Percentiles rank a stretch among this genome's conserved stretches.
Evolutionary conservation across 2,329 filamentous ascomycete species (phyloP).

Genomic region (Aspergillus thermomutatus): DNA sequence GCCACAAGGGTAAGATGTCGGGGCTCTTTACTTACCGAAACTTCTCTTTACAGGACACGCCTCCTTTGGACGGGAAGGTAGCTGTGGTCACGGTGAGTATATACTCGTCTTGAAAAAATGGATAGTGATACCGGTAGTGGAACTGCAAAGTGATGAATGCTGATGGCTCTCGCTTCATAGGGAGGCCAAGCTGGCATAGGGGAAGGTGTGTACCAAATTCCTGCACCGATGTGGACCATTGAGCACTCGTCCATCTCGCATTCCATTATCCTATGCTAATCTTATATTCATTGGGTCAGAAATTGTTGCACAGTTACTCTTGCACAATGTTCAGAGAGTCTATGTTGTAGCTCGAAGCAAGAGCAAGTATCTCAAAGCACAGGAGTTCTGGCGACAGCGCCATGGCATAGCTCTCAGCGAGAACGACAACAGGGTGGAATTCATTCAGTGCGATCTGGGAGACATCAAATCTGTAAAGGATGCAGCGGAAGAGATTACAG

Average conservation of each 20-base stretch:
- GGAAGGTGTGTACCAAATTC: conserved; percentile 11
- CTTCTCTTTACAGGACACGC: conserved; percentile 26
- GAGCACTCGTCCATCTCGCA: not conserved
- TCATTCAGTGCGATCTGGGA: conserved; percentile 29
- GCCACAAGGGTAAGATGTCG: conserved; percentile 15
- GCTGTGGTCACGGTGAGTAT: conserved; percentile 28
- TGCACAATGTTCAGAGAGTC: conserved; percentile 27
- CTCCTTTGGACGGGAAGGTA: conserved; percentile 24
- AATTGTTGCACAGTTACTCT: conserved; percentile 28
- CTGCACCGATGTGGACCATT: not conserved
- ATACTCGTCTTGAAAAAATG: not conserved
- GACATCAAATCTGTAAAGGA: conserved; percentile 23
- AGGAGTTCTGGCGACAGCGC: conserved; percentile 20
- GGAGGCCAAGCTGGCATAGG: conserved; percentile 32
- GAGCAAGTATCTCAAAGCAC: conserved; percentile 20
- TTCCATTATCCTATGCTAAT: not conserved
- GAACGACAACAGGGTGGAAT: conserved; percentile 17
- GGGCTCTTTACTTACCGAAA: conserved; percentile 25
- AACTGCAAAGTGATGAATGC: not conserved
- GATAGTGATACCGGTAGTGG: not conserved
- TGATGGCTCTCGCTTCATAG: conserved; percentile 1
- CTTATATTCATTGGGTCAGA: conserved; percentile 12
- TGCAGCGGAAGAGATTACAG: conserved; percentile 19
- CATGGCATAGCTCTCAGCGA: conserved; percentile 17
- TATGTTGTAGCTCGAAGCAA: conserved; percentile 27